Base-by-base conservation (phyloP, 129 eudicot genomes). In the Centaurea solstitialis region DNA sequence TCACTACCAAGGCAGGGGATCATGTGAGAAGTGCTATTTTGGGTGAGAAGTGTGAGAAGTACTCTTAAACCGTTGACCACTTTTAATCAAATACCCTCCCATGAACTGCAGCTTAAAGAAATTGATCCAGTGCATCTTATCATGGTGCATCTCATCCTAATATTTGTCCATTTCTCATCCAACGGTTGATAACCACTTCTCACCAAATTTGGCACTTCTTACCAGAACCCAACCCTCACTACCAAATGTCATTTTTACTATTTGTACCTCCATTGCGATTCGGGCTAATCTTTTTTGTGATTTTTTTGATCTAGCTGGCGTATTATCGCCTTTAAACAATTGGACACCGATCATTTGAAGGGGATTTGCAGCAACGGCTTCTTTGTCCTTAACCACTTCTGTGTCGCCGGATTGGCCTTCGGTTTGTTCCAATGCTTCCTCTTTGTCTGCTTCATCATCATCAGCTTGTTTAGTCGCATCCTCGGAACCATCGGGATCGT, bases 311-410 rank as follows among this genome's bases (percentile, higher is more conserved):
- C 90, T 85, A 74, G 83, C 82, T 13, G 91, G 80, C 17, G 86
- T 67, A 68, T 76, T 87, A 53, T 93, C 94, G 71, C 92, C 93
- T 87, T 92, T 92, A 82, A 92, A 81, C 85, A 92, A 81, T 28
- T 95, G 97, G 38, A 92, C 97, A 80, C 99, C 99, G 72, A 95
- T 95, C 99, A 95, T 95, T 83, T 90, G 99, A 73, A 81, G 94
- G 80, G 97, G 94, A 69, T 92, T 91, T 66, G 89, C 84, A 77
- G 94, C 89, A 68, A 81, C 97, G 74, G 75, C 89, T 84, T 90
- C 97, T 87, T 95, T 92, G 79, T 90, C 92, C 86, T 90, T 92
- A 20, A 85, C 90, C 69, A 89, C 86, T 77, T 82, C 86, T 9
- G 86, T 82, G 73, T 90, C 97, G 72, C 69, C 96, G 71, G 79